A percentile compares a stretch with the other conserved stretches of the same genome.
phyloP scores from a whole-genome alignment of 306 rosid species.

The Castanea mollissima region DNA sequence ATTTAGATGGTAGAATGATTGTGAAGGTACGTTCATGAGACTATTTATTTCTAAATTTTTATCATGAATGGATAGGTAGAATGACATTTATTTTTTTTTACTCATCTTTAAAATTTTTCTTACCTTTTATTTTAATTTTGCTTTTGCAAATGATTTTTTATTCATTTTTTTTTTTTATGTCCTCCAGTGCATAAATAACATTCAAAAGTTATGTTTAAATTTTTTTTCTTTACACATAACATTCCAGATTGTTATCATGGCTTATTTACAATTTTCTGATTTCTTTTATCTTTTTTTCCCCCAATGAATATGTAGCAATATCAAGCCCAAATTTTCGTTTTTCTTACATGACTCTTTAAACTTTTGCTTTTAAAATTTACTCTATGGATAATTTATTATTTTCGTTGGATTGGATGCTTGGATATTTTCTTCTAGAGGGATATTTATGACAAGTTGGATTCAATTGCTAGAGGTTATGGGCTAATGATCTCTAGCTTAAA shows the following conservation, averaged over 20 bases:
- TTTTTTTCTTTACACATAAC: background rate
- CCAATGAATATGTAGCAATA: background rate
- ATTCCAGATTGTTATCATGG: background rate
- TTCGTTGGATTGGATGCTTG: too few species aligned
- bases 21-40: conserved; percentile 58
- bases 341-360: too few species aligned
- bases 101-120: too few species aligned
- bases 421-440: too few species aligned
- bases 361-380: too few species aligned
- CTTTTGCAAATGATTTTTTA: background rate
- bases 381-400: too few species aligned
- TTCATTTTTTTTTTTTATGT: background rate
- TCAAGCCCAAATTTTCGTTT: background rate
- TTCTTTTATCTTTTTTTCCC: background rate
- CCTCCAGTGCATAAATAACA: background rate
- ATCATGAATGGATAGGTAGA: conserved; percentile 2
- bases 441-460: too few species aligned
- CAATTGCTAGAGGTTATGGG: too few species aligned
- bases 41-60: conserved; percentile 16
- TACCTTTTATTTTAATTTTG: background rate
- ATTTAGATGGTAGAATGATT: conserved; percentile 91
- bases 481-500: too few species aligned
- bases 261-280: background rate
- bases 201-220: background rate
- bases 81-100: background rate